These are phyloP conservation scores for Yarrowia deformans DNA, from an alignment of 805 yeast species.

Conservation along the genomic window DNA sequence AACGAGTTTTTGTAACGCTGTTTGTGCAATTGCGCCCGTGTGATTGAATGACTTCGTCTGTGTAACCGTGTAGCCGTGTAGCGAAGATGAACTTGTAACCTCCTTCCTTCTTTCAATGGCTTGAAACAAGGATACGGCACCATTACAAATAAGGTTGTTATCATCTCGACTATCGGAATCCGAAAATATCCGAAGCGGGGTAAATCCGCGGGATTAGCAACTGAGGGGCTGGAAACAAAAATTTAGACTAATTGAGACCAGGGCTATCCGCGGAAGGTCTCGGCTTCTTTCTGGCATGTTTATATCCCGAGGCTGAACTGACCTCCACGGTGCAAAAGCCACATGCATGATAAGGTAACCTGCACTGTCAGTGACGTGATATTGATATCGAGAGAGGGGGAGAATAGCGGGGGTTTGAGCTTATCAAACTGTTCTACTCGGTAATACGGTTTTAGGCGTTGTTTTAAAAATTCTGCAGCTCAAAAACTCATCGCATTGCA, in stretches of 20 bases:
- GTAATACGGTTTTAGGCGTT: no score
- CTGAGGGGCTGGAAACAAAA: neutral
- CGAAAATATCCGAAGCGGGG: neutral
- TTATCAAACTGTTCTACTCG: no score
- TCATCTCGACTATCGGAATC: constrained; percentile 10
- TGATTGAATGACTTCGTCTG: no score
- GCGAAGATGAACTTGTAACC: no score
- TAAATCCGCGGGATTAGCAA: neutral
- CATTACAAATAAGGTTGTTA: constrained; percentile 32
- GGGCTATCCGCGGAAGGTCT: neutral
- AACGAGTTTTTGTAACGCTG: no score
- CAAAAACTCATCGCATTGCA: neutral
- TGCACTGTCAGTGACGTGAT: constrained; percentile 17
- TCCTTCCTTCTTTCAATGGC: no score
- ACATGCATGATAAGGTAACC: constrained; percentile 28
- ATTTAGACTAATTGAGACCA: neutral
- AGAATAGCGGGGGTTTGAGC: no score
- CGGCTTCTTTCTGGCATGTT: no score
- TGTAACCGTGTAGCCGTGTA: no score
- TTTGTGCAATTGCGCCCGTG: no score
- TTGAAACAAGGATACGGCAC: neutral
- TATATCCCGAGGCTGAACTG: no score
- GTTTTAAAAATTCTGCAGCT: neutral
- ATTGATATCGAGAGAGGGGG: neutral
- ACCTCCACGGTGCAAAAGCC: neutral